These are phyloP conservation scores for Aureobasidium mangrovei DNA, from an alignment of 2,329 filamentous ascomycete species.

Conservation along the genomic window DNA sequence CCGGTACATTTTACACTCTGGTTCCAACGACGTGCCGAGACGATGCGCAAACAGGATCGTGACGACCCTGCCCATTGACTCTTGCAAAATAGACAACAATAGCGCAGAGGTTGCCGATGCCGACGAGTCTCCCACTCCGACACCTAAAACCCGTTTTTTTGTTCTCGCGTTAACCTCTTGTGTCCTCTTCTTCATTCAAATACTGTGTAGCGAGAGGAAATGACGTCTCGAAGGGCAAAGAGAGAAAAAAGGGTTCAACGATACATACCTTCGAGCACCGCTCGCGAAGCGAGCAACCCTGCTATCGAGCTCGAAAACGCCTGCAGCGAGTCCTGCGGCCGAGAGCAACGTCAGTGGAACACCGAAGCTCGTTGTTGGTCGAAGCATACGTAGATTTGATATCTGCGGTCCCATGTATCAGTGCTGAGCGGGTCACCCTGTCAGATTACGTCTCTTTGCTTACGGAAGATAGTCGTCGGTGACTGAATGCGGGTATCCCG, in stretches of 20 bases:
- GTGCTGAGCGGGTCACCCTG: neutral
- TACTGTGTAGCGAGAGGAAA: neutral
- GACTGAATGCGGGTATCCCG: constrained; percentile 81
- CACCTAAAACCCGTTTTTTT: constrained; percentile 34
- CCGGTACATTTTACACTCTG: constrained; percentile 83
- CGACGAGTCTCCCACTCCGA: constrained; percentile 75
- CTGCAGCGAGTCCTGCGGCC: constrained; percentile 61
- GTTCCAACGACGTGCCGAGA: constrained; percentile 73
- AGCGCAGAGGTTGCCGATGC: constrained; percentile 74
- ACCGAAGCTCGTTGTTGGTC: neutral
- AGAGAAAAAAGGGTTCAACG: neutral
- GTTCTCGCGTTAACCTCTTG: no score
- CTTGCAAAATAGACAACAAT: constrained; percentile 73
- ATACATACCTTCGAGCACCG: constrained; percentile 60
- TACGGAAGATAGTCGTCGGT: constrained; percentile 75
- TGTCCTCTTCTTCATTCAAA: neutral
- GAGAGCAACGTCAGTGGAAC: neutral
- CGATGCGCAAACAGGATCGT: constrained; percentile 81
- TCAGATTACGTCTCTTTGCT: constrained; percentile 23
- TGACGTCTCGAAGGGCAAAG: constrained; percentile 1
- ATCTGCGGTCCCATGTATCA: constrained; percentile 39
- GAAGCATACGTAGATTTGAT: constrained; percentile 56
- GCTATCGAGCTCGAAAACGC: constrained; percentile 79
- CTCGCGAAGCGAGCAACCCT: constrained; percentile 68
- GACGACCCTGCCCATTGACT: constrained; percentile 69